Evolutionary conservation across 2,329 filamentous ascomycete genomes (phyloP).

Genomic region (Akanthomyces muscarius): DNA sequence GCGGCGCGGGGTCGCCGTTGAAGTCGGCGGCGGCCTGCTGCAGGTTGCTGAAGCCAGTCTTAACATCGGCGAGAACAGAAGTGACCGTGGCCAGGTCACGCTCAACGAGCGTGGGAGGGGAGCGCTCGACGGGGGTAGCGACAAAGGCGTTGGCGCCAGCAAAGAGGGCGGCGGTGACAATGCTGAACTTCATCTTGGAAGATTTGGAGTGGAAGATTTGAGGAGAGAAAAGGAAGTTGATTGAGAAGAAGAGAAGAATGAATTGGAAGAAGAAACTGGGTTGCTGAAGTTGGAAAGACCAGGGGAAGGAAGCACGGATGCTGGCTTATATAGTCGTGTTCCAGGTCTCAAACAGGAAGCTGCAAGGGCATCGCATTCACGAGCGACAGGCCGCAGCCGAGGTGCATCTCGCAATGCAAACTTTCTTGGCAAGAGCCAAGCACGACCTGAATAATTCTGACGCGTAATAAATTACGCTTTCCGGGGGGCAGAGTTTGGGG

Average conservation of each 20-base stretch:
- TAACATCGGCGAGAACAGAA: conserved; percentile 18
- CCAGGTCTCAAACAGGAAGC: neutral
- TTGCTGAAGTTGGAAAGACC: neutral
- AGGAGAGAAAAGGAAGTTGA: neutral
- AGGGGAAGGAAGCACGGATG: neutral
- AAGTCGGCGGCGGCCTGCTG: conserved; percentile 13
- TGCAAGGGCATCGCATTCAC: neutral
- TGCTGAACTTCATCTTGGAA: conserved; percentile 16
- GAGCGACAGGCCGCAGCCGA: neutral
- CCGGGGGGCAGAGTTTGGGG: neutral
- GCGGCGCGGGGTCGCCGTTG: conserved; percentile 15
- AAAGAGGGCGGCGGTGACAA: conserved; percentile 16
- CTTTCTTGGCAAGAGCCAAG: neutral
- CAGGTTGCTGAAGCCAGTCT: conserved; percentile 16
- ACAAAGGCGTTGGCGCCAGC: conserved; percentile 16
- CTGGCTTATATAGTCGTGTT: neutral
- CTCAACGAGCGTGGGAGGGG: conserved; percentile 13
- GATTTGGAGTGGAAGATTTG: neutral
- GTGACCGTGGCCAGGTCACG: conserved; percentile 19
- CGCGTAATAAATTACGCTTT: neutral
- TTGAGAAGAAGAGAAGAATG: neutral
- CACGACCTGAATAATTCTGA: neutral
- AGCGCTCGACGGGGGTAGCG: conserved; percentile 12
- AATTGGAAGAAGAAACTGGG: neutral
- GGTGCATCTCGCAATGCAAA: neutral